Conservation (phyloP, 495 filamentous ascomycete species). For the Lentithecium fluviatile region DNA sequence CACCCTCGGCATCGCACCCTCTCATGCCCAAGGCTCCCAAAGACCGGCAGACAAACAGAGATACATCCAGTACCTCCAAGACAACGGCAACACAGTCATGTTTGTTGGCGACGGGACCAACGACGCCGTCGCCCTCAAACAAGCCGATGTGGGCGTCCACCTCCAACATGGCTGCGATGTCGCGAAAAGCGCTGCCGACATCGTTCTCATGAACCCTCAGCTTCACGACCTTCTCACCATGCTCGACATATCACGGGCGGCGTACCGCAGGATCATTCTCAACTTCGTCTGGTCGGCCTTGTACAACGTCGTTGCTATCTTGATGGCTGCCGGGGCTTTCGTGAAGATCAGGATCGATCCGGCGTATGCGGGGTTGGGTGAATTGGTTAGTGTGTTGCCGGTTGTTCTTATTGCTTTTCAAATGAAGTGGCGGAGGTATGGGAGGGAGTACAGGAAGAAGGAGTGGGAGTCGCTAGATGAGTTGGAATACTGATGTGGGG, state of each 20-base stretch:
- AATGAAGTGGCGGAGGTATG: constrained; percentile 45
- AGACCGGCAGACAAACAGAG: constrained; percentile 62
- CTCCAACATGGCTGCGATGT: constrained; percentile 63
- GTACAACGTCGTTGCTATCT: constrained; percentile 71
- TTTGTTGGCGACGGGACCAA: constrained; percentile 83
- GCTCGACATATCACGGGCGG: constrained; percentile 57
- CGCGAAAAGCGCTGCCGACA: constrained; percentile 66
- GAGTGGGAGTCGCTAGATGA: background rate
- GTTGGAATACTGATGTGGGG: no score
- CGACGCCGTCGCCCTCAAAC: constrained; percentile 70
- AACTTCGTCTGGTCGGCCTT: constrained; percentile 74
- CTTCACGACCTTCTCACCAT: constrained; percentile 58
- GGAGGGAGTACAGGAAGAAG: constrained; percentile 16
- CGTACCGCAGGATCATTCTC: constrained; percentile 58
- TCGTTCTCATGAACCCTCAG: constrained; percentile 61
- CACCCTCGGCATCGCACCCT: constrained; percentile 52
- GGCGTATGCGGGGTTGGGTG: constrained; percentile 71
- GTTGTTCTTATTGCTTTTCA: constrained; percentile 61
- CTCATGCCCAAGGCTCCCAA: constrained; percentile 52
- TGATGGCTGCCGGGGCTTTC: constrained; percentile 71
- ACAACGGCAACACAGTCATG: constrained; percentile 47
- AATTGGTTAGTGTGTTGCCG: constrained; percentile 74
- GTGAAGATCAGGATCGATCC: constrained; percentile 64
- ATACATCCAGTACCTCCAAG: constrained; percentile 54
- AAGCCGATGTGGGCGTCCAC: constrained; percentile 72